Evolutionary conservation across 176 grass and related monocot species (phyloP).

Genomic region (Chrysopogon serrulatus): DNA sequence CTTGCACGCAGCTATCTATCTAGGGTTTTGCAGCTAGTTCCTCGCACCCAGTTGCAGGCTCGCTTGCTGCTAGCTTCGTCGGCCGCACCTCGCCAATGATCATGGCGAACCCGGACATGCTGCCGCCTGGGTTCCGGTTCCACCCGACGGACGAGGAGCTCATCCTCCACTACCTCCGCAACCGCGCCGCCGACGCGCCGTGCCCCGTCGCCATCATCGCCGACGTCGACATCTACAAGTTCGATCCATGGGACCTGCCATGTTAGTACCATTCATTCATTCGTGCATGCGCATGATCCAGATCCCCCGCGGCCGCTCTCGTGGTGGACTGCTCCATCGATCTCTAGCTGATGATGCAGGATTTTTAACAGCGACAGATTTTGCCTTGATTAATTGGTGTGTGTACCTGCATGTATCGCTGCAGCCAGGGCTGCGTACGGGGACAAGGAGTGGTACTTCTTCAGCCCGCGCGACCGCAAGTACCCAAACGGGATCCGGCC

Average conservation of each 20-base stretch:
- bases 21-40: background rate
- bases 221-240: slow-evolving; percentile 97
- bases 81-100: background rate
- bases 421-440: slow-evolving; percentile 62
- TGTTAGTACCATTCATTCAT: too few species aligned
- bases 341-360: too few species aligned
- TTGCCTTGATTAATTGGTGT: background rate
- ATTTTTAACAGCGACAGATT: background rate
- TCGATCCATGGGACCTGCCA: slow-evolving; percentile 86
- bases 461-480: slow-evolving; percentile 87
- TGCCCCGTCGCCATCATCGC: slow-evolving; percentile 86
- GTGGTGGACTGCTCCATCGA: too few species aligned
- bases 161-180: slow-evolving; percentile 84
- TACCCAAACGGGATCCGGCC: slow-evolving; percentile 90
- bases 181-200: slow-evolving; percentile 50
- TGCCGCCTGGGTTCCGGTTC: slow-evolving; percentile 94
- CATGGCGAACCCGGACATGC: slow-evolving; percentile 64
- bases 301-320: too few species aligned
- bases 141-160: slow-evolving; percentile 99
- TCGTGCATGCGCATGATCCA: background rate
- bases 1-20: background rate
- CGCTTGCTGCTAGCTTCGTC: too few species aligned
- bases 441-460: slow-evolving; percentile 97
- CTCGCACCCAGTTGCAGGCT: too few species aligned
- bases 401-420: background rate